These are phyloP conservation scores for Lentinus tigrinus DNA, from an alignment of 768 basidiomycete species.

Conservation along the genomic window DNA sequence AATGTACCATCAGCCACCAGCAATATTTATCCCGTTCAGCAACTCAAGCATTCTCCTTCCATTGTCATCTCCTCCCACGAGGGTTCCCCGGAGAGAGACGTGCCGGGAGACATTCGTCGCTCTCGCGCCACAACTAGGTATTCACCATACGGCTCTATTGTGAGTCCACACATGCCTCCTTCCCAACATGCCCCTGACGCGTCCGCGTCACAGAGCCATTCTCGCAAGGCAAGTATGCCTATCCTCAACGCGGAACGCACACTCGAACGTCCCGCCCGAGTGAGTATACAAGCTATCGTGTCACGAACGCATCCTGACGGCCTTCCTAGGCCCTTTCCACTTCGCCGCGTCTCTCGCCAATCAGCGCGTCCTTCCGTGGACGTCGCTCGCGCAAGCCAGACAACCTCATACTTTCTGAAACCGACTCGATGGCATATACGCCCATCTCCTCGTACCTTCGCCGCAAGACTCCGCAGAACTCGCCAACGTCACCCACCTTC, in stretches of 20 bases:
- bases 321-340: constrained; percentile 26
- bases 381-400: constrained; percentile 20
- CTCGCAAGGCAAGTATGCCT: constrained; percentile 30
- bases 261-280: constrained; percentile 24
- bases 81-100: constrained; percentile 16
- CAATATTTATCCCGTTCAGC: constrained; percentile 19
- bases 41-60: constrained; percentile 21
- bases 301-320: background rate
- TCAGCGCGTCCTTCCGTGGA: constrained; percentile 21
- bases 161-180: constrained; percentile 14
- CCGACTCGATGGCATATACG: constrained; percentile 38
- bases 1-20: constrained; percentile 21
- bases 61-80: constrained; percentile 29
- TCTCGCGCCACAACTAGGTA: constrained; percentile 29
- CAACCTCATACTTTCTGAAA: constrained; percentile 27
- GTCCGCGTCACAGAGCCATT: constrained; percentile 25
- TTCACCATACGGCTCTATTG: constrained; percentile 32
- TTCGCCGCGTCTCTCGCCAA: constrained; percentile 28
- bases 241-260: constrained; percentile 22
- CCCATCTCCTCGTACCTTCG: constrained; percentile 82
- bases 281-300: constrained; percentile 10
- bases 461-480: constrained; percentile 73
- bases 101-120: constrained; percentile 19
- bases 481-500: constrained; percentile 69
- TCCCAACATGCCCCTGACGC: background rate